Conservation (phyloP, 176 grass and related monocot genomes). For the Bolboschoenus planiculmis region DNA sequence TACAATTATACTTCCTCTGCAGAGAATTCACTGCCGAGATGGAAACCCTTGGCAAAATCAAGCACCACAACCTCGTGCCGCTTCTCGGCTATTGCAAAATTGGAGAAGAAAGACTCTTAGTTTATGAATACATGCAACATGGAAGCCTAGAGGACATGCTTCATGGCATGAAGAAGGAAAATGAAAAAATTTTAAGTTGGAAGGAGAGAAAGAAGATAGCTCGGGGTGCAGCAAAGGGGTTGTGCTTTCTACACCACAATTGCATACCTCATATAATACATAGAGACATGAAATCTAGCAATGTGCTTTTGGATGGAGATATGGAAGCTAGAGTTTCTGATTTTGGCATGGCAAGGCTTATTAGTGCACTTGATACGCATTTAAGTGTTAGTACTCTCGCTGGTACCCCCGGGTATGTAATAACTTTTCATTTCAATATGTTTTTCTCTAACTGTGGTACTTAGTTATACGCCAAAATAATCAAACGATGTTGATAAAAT, state of each 20-base stretch:
- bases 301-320: constrained; percentile 64
- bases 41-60: constrained; percentile 96
- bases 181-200: constrained; percentile 31
- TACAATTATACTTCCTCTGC: neutral
- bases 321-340: constrained; percentile 82
- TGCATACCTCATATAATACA: constrained; percentile 99
- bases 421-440: neutral
- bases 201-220: constrained; percentile 52
- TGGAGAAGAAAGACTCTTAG: constrained; percentile 86
- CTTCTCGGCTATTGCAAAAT: constrained; percentile 91
- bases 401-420: constrained; percentile 66
- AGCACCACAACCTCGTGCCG: constrained; percentile 78
- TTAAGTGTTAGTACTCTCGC: constrained; percentile 93
- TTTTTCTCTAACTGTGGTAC: neutral
- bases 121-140: constrained; percentile 90
- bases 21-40: constrained; percentile 98
- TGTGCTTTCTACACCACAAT: constrained; percentile 96
- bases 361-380: constrained; percentile 83
- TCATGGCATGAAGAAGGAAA: constrained; percentile 23
- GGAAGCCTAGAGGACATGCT: constrained; percentile 88
- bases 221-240: constrained; percentile 55
- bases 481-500: neutral
- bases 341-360: constrained; percentile 90
- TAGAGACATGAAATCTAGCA: constrained; percentile 99
- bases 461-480: neutral